These are phyloP conservation scores for Avicennia marina DNA, from an alignment of 257 asterid genomes.

Conservation along the genomic window DNA sequence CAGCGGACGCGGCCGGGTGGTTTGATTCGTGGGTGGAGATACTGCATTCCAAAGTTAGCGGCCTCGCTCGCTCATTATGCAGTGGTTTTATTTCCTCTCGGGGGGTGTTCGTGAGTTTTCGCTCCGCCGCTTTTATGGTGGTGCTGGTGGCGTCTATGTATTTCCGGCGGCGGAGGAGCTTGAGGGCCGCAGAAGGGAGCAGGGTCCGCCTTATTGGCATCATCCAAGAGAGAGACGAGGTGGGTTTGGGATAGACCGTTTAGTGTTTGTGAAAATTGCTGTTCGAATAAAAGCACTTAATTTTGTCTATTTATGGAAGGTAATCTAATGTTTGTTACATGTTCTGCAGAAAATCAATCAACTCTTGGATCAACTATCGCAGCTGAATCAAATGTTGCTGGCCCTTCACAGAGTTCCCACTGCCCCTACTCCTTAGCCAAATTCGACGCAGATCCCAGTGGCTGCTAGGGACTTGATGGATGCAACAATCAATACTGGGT, in stretches of 20 bases:
- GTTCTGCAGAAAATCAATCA: conserved; percentile 56
- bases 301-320: no score
- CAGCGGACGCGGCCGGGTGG: conserved; percentile 7
- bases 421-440: conserved; percentile 7
- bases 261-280: conserved; percentile 36
- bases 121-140: conserved; percentile 24
- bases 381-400: conserved; percentile 53
- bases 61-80: conserved; percentile 4
- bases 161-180: conserved; percentile 34
- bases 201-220: conserved; percentile 22
- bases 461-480: not conserved
- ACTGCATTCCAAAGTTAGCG: conserved; percentile 25
- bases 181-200: conserved; percentile 14
- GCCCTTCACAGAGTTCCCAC: conserved; percentile 29
- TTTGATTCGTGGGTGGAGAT: conserved; percentile 26
- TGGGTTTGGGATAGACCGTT: conserved; percentile 13
- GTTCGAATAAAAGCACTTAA: not conserved
- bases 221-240: conserved; percentile 45
- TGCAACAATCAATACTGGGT: no score
- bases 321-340: no score
- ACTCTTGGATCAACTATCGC: conserved; percentile 61
- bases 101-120: conserved; percentile 18
- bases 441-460: not conserved
- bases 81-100: conserved; percentile 17
- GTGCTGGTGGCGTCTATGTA: conserved; percentile 26